Evolutionary conservation across 2,329 filamentous ascomycete genomes (phyloP), one percentile per base, ranked within the genome.

Genomic region (Pseudofabraea citricarpa): DNA sequence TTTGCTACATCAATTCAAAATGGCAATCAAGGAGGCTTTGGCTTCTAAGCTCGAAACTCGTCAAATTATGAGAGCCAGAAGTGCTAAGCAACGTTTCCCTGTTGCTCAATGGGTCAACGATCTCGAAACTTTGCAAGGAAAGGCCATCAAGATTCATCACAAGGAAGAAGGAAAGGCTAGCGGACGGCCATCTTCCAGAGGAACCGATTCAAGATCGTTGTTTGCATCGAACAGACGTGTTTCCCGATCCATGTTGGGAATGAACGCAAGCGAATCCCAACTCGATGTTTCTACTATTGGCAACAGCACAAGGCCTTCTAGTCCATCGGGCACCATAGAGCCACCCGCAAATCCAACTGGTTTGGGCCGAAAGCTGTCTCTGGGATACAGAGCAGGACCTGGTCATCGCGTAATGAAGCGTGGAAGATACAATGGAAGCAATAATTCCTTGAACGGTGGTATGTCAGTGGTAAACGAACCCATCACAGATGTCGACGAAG

Each of bases 31-130:
- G n/a, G 71, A 72, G 40, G 81, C 81, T 2, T 60, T 85, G 41
- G 73, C 68, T 42, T 81, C 78, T 2, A 77, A 76, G 50, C 63
- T 64, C 12, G 67, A 76, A 26, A 73, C 73, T 19, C 67, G 81
- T 43, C 74, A 75, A 1, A 68, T 75, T 53, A 85, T 85, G 81
- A 71, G 81, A 57, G 81, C 80, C 29, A 71, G 78, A 45, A 81
- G 78, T 18, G 78, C 77, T 4, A 78, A 79, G 52, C 81, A 85
- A 56, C 72, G 81, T 21, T 85, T 85, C 64, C 81, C 81, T 13
- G 79, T 85, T 12, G 76, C 75, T 2, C 78, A 83, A 55, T 85
- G 81, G 81, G 70, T 82, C 40, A 74, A 82, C 53, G 77, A 81
- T 48, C 64, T 84, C 8, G 79, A 82, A 49, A 77, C 75, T 29